A percentile compares a stretch with the other conserved stretches of the same genome.
Conservation (phyloP, 192 early-diverging fungal species). For the Chytriomyces sp. region DNA sequence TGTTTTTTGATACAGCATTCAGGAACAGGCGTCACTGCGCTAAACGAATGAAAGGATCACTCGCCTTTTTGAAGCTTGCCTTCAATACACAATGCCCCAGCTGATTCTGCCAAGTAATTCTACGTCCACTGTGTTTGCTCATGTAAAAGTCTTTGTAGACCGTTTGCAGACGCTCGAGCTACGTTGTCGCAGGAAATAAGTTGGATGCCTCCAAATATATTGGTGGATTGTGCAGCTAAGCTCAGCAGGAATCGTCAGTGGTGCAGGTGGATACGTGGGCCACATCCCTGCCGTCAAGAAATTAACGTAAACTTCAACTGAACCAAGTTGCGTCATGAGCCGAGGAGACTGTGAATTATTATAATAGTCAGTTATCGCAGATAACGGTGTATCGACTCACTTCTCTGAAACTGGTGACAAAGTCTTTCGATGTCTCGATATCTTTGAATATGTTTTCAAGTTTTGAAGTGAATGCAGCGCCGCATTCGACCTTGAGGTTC, state of each 20-base stretch:
- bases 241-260: constrained; percentile 71
- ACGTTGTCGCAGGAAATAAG: too few relatives aligned
- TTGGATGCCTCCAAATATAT: not conserved
- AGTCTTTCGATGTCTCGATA: constrained; percentile 80
- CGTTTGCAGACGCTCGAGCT: constrained; percentile 63
- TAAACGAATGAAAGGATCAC: constrained; percentile 43
- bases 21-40: constrained; percentile 17
- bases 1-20: constrained; percentile 56
- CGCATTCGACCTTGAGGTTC: constrained; percentile 89
- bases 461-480: constrained; percentile 87
- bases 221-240: constrained; percentile 46
- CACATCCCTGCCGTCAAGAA: constrained; percentile 88
- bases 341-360: constrained; percentile 33
- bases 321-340: constrained; percentile 35
- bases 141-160: constrained; percentile 81
- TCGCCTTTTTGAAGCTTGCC: constrained; percentile 62
- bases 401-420: constrained; percentile 60
- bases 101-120: constrained; percentile 86
- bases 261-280: constrained; percentile 85
- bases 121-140: constrained; percentile 76
- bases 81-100: constrained; percentile 79
- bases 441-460: constrained; percentile 98
- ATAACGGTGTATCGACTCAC: constrained; percentile 16
- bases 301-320: constrained; percentile 74
- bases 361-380: not conserved